Percentiles rank a stretch among this genome's conserved stretches.
These are phyloP conservation scores for Scorias spongiosa DNA, from an alignment of 2,329 filamentous ascomycete species.

Conservation along the genomic window DNA sequence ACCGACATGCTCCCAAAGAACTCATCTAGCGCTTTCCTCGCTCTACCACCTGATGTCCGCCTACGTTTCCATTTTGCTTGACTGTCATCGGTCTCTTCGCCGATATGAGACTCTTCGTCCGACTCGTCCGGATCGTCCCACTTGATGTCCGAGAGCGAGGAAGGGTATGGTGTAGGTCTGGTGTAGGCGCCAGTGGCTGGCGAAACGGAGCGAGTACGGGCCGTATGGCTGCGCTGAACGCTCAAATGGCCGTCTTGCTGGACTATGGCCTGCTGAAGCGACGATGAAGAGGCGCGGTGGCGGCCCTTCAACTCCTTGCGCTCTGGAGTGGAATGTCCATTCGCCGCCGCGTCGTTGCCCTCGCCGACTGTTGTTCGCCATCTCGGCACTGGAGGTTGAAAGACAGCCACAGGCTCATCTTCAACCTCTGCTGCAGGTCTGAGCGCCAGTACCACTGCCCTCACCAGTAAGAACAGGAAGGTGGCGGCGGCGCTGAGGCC, in stretches of 20 bases:
- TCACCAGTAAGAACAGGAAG: slow-evolving; percentile 30
- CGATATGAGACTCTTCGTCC: slow-evolving; percentile 6
- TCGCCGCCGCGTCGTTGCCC: slow-evolving; percentile 6
- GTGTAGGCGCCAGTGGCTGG: slow-evolving; percentile 14
- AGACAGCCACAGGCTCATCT: slow-evolving; percentile 1
- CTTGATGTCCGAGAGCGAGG: slow-evolving; percentile 8
- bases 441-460: slow-evolving; percentile 25
- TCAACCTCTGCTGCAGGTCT: slow-evolving; percentile 4
- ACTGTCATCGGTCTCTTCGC: slow-evolving; percentile 14
- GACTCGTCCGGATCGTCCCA: slow-evolving; percentile 16
- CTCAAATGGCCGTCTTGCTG: slow-evolving; percentile 10
- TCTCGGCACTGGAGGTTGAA: slow-evolving; percentile 3
- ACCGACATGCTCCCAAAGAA: slow-evolving; percentile 45
- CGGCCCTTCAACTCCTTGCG: slow-evolving; percentile 12
- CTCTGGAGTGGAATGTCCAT: slow-evolving; percentile 10
- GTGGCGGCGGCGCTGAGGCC: slow-evolving; percentile 44
- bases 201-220: slow-evolving; percentile 24
- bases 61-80: slow-evolving; percentile 12
- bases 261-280: slow-evolving; percentile 9
- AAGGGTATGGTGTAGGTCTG: slow-evolving; percentile 15
- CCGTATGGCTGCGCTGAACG: slow-evolving; percentile 16
- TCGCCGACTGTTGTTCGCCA: slow-evolving; percentile 6
- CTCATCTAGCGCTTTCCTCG: slow-evolving; percentile 41
- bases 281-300: slow-evolving; percentile 19
- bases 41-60: slow-evolving; percentile 22